These are phyloP conservation scores for Zygosaccharomyces lentus DNA, from an alignment of 805 yeast species.

Conservation along the genomic window DNA sequence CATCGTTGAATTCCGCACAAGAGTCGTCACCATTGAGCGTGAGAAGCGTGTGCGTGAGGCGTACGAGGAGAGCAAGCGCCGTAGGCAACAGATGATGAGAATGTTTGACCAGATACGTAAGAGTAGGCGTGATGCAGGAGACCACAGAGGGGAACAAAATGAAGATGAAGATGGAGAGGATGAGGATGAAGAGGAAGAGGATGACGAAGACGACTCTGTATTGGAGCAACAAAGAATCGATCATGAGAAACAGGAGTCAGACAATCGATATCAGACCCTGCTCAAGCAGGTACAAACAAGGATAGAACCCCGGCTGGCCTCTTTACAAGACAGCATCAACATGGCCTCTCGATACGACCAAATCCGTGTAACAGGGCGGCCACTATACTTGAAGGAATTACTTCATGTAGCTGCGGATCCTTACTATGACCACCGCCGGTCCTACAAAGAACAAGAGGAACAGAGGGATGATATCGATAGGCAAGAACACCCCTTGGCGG, in stretches of 20 bases:
- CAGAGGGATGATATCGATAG: constrained; percentile 19
- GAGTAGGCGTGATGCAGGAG: constrained; percentile 12
- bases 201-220: constrained; percentile 14
- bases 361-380: constrained; percentile 13
- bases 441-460: constrained; percentile 24
- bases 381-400: constrained; percentile 24
- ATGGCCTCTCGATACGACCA: constrained; percentile 20
- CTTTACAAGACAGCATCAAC: constrained; percentile 14
- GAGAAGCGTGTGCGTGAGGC: constrained; percentile 45
- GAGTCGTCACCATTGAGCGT: constrained; percentile 49
- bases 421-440: constrained; percentile 28
- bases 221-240: constrained; percentile 18
- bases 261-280: constrained; percentile 16
- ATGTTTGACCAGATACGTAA: constrained; percentile 28
- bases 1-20: constrained; percentile 52
- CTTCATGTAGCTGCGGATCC: constrained; percentile 22
- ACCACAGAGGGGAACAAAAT: constrained; percentile 1
- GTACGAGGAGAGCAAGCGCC: constrained; percentile 27
- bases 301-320: constrained; percentile 20
- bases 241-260: constrained; percentile 13
- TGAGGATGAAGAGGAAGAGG: constrained; percentile 12
- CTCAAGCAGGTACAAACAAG: constrained; percentile 13
- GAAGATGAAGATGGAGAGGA: constrained; percentile 18
- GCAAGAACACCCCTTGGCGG: constrained; percentile 3
- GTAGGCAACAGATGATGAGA: constrained; percentile 25